Evolutionary conservation across 1,284 basidiomycete genomes (phyloP).

Genomic region (Tilletia setariae): DNA sequence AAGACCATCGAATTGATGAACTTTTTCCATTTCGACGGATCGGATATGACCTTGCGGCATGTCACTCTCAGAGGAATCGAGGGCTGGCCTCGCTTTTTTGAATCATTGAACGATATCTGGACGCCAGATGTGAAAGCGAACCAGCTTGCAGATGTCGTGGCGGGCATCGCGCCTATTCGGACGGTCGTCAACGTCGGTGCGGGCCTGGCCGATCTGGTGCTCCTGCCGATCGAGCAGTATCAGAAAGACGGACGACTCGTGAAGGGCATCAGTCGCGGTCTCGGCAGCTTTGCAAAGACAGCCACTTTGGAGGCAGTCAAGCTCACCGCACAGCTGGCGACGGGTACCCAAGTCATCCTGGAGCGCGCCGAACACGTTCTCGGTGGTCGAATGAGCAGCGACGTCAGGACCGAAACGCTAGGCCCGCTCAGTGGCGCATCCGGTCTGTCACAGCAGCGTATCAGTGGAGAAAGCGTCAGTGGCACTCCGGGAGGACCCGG

Average conservation of each 20-base stretch:
- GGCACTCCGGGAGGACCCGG: conserved; percentile 23
- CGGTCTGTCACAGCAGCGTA: not conserved
- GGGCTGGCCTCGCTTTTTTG: conserved; percentile 81
- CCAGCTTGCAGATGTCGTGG: conserved; percentile 92
- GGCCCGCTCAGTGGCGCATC: conserved; percentile 22
- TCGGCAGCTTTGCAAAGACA: conserved; percentile 83
- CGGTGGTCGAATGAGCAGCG: conserved; percentile 65
- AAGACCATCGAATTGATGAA: conserved; percentile 97
- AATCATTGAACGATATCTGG: conserved; percentile 93
- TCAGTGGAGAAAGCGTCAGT: not conserved
- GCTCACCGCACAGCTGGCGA: conserved; percentile 88
- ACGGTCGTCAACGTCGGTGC: conserved; percentile 87
- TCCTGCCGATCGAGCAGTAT: conserved; percentile 94
- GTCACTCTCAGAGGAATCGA: conserved; percentile 84
- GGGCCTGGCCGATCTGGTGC: conserved; percentile 88
- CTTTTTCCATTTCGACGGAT: conserved; percentile 98
- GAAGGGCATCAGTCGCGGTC: conserved; percentile 88
- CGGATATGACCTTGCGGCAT: conserved; percentile 93
- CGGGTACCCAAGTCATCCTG: conserved; percentile 92
- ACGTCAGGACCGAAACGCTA: conserved; percentile 67
- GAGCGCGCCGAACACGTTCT: conserved; percentile 92
- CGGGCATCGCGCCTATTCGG: conserved; percentile 91
- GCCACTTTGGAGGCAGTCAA: conserved; percentile 93
- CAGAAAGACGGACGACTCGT: conserved; percentile 92
- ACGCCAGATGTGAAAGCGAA: conserved; percentile 98